Base-by-base conservation (phyloP, 2,329 filamentous ascomycete genomes). In the Myriangium duriaei region DNA sequence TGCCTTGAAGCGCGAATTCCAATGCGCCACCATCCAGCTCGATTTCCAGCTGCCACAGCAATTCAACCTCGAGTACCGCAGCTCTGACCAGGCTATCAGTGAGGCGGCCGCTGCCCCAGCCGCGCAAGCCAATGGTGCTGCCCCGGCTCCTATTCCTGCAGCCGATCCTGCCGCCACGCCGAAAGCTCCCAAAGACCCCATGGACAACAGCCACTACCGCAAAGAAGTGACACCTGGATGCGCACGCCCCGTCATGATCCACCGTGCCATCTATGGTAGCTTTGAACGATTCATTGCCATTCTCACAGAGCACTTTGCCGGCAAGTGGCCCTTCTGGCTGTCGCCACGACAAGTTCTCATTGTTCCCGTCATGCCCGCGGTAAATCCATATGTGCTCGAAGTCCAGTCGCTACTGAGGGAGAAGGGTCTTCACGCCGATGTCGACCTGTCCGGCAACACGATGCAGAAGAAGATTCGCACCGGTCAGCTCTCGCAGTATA, bases 11-110 rank as follows among this genome's bases (percentile, higher is more conserved):
- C 75, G 87, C 57, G 83, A 87, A 43, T 82, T 78, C 66, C 82
- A 93, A 61, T 92, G 84, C 54, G 85, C 88, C 50, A 96, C 88
- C 10, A 93, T 96, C 49, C 88, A 96, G 64, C 74, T 93, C 39
- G 85, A 93, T 58, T 93, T 92, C 66, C 81, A 94, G 55, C 72
- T 83, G 13, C 80, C 81, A 1, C 69, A 80, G 51, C 86, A 86
- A 59, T 95, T 95, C 63, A 81, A 83, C 53, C 73, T 95, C 29
- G 80, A 87, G 58, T 92, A 86, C 58, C 78, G 83, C 65, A 85
- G 81, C 7, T 16, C 36, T 16, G 76, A 79, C 28, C 80, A 86
- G 53, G 59, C 64, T 39, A 68, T 69, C 46, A 62, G 54, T 11
- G 60, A 62, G 42, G 44, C 54, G n/a, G 59, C 59, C 45, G 49